Conservation (phyloP, 2,329 filamentous ascomycete genomes). For the Pleurostoma richardsiae region DNA sequence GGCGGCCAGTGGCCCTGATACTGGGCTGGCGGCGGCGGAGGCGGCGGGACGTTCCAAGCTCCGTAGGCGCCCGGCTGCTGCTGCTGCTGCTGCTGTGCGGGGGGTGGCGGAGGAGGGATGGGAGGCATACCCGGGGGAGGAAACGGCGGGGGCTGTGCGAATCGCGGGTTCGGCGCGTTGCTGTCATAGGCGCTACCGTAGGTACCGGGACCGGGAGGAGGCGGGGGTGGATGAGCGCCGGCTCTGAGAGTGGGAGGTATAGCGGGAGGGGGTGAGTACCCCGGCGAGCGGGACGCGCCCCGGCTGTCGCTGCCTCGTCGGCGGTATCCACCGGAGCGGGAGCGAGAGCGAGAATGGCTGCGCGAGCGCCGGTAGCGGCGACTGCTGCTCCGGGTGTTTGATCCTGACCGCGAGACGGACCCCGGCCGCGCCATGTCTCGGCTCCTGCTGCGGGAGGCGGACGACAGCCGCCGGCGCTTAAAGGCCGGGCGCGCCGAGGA, state of each 20-base stretch:
- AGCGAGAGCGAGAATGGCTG: slow-evolving; percentile 11
- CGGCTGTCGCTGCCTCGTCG: slow-evolving; percentile 13
- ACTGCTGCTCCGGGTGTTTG: slow-evolving; percentile 12
- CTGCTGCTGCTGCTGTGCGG: slow-evolving; percentile 10
- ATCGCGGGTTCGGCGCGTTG: too few species aligned
- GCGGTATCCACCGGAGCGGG: slow-evolving; percentile 16
- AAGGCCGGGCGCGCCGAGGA: slow-evolving; percentile 28
- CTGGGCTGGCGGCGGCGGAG: slow-evolving; percentile 26
- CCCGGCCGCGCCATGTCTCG: slow-evolving; percentile 15
- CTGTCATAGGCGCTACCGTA: too few species aligned
- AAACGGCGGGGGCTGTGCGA: slow-evolving; percentile 11
- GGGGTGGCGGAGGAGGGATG: slow-evolving; percentile 11
- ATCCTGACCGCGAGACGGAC: slow-evolving; percentile 13
- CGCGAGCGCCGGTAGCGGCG: slow-evolving; percentile 19
- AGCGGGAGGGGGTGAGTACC: slow-evolving; percentile 10
- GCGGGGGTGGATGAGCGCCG: slow-evolving; percentile 8
- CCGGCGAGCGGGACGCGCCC: slow-evolving; percentile 11
- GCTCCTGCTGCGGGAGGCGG: slow-evolving; percentile 19
- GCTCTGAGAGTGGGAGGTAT: slow-evolving; percentile 1
- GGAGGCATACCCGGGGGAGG: slow-evolving; percentile 13
- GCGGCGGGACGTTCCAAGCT: slow-evolving; percentile 13
- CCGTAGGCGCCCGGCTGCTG: slow-evolving; percentile 12
- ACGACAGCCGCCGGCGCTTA: slow-evolving; percentile 34
- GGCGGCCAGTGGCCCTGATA: slow-evolving; percentile 37
- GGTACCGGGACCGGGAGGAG: slow-evolving; percentile 1